Evolutionary conservation across 1,284 basidiomycete species (phyloP), one percentile per base, ranked within the genome.

Genomic region (Fomitopsis schrenkii): DNA sequence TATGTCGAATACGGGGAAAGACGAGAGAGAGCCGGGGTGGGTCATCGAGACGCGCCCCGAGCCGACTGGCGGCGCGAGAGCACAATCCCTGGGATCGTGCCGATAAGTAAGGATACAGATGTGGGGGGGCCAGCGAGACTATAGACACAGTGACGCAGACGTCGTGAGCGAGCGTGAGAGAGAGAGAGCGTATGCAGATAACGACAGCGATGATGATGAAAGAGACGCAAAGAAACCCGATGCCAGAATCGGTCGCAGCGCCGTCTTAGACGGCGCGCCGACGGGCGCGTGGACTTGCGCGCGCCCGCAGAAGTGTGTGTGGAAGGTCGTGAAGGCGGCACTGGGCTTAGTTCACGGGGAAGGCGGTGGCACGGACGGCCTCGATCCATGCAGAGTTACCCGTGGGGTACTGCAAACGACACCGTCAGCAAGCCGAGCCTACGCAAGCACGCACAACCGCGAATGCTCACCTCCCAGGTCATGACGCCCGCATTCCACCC

Each of bases 401-500:
- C 62, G 80, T 75, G 52, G 78, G 78, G 69, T 72, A 79, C 76
- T 78, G 30, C 36, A 19, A 59, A 40, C 55, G 30, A 41, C 30
- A 45, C 22, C 52, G 19, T 42, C 19, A 48, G 5, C 22, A 65
- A 60, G 55, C n/a, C 22, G 22, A 38, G 3, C 33, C n/a, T 28
- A 2, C 4, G 8, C 5, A 55, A n/a, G 45, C 10, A 42, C 28
- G 59, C 17, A 48, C 55, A 22, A 53, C 30, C 10, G 30, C 48
- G 38, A 7, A 48, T 26, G 62, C 68, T 57, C 55, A 69, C 71
- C 67, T 74, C 70, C 72, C 72, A 74, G 33, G 70, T 70, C 72
- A 74, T 74, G 22, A 83, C 79, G 54, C 86, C 87, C 14, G 71
- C 87, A 64, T 81, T 73, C 87, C 86, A 89, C 22, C 85, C 85